Percentiles rank a stretch among this genome's conserved stretches.
phyloP scores from a whole-genome alignment of 2,329 filamentous ascomycete genomes.

The Xylaria polymorpha region DNA sequence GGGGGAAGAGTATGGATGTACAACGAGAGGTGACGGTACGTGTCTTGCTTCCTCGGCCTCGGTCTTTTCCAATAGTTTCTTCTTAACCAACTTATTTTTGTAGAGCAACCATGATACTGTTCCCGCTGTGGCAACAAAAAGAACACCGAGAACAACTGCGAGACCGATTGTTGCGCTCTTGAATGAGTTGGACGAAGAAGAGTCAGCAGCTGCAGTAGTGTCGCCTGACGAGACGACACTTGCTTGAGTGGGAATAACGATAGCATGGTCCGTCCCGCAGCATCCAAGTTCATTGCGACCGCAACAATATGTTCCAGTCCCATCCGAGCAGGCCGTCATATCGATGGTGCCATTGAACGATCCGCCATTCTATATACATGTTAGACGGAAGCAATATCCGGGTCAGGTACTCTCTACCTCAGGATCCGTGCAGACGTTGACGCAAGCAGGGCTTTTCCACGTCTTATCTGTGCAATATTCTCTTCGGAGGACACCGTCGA shows the following conservation, averaged over 20 bases:
- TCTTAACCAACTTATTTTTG: conserved; percentile 41
- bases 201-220: conserved; percentile 45
- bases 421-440: conserved; percentile 47
- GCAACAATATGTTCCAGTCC: conserved; percentile 48
- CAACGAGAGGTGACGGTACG: conserved; percentile 11
- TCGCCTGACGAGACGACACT: conserved; percentile 34
- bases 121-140: conserved; percentile 32
- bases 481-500: conserved; percentile 41
- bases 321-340: conserved; percentile 48
- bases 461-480: conserved; percentile 50
- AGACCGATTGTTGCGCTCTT: conserved; percentile 46
- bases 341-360: conserved; percentile 44
- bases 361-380: conserved; percentile 40
- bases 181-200: conserved; percentile 30
- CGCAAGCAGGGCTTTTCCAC: conserved; percentile 49
- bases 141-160: conserved; percentile 42
- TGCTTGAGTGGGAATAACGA: conserved; percentile 42
- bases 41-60: conserved; percentile 12
- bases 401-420: neutral
- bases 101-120: conserved; percentile 39
- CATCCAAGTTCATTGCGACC: conserved; percentile 47
- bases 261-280: conserved; percentile 46
- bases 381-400: neutral
- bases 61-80: conserved; percentile 32
- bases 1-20: conserved; percentile 20